These are phyloP conservation scores for Exophiala mesophila DNA, from an alignment of 2,329 filamentous ascomycete species.

Conservation along the genomic window DNA sequence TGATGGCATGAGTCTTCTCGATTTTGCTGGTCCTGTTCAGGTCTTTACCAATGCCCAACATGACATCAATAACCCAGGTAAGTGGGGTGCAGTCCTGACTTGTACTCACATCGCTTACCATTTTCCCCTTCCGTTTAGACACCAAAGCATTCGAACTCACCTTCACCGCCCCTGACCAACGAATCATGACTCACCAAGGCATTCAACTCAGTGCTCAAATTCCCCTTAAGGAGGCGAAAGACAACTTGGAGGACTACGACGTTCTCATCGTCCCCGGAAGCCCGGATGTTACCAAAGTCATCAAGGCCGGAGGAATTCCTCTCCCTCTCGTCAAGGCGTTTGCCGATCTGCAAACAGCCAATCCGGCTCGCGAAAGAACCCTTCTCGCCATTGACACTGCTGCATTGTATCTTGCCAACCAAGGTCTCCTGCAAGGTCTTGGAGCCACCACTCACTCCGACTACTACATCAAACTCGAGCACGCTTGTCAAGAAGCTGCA, in stretches of 20 bases:
- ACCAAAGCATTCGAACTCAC: constrained; percentile 52
- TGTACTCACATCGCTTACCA: constrained; percentile 33
- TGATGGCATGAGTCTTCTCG: constrained; percentile 52
- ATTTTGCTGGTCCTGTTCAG: constrained; percentile 56
- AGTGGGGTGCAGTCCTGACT: constrained; percentile 14
- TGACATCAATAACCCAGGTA: constrained; percentile 50
- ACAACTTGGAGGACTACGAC: constrained; percentile 69
- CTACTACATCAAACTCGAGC: constrained; percentile 74
- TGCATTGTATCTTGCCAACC: constrained; percentile 68
- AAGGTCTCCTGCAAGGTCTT: constrained; percentile 72
- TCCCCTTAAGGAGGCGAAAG: constrained; percentile 71
- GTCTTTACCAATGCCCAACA: constrained; percentile 52
- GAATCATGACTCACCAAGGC: constrained; percentile 56
- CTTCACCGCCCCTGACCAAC: constrained; percentile 43
- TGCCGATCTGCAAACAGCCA: constrained; percentile 72
- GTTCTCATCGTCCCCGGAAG: constrained; percentile 74
- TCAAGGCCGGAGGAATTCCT: constrained; percentile 58
- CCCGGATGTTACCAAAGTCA: constrained; percentile 50
- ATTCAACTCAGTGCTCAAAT: constrained; percentile 69
- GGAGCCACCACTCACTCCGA: constrained; percentile 80
- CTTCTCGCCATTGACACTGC: constrained; percentile 76
- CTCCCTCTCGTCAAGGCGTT: constrained; percentile 69
- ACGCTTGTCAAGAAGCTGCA: constrained; percentile 68
- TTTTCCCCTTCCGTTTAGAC: constrained; percentile 47
- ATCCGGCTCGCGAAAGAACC: constrained; percentile 74